phyloP scores from a whole-genome alignment of 306 rosid species.

The Rosa chinensis region DNA sequence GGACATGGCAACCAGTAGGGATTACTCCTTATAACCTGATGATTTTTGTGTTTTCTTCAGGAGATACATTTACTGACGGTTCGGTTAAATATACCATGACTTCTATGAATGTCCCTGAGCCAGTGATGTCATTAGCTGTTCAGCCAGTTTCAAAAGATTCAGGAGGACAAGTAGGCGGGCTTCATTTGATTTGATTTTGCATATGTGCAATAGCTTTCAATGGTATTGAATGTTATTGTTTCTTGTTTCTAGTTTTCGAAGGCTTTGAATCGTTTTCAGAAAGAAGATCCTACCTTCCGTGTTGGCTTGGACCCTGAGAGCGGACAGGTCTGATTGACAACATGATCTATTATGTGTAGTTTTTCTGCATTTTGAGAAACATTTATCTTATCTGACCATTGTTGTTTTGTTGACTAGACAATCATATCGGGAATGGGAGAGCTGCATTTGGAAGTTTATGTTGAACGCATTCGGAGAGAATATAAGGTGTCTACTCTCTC shows the following conservation, averaged over 20 bases:
- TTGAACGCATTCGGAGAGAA: slow-evolving; percentile 93
- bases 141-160: slow-evolving; percentile 98
- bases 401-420: slow-evolving; percentile 51
- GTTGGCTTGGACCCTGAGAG: slow-evolving; percentile 98
- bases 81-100: slow-evolving; percentile 93
- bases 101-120: slow-evolving; percentile 99
- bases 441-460: slow-evolving; percentile 92
- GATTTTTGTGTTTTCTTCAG: slow-evolving; percentile 41
- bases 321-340: slow-evolving; percentile 68
- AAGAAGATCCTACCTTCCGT: slow-evolving; percentile 96
- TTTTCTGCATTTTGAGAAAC: slow-evolving; percentile 15
- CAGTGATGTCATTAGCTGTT: slow-evolving; percentile 98
- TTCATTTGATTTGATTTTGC: slow-evolving; percentile 25
- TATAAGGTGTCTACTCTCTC: slow-evolving; percentile 57
- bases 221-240: slow-evolving; percentile 16
- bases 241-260: slow-evolving; percentile 72
- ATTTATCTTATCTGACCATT: slow-evolving; percentile 19
- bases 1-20: background rate
- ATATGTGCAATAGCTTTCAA: background rate
- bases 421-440: slow-evolving; percentile 99
- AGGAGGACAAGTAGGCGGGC: slow-evolving; percentile 85
- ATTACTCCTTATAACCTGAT: slow-evolving; percentile 8
- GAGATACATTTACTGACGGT: slow-evolving; percentile 97
- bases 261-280: slow-evolving; percentile 97
- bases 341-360: background rate